Conservation (phyloP, 2,329 filamentous ascomycete genomes). For the Colletotrichum sp. region DNA sequence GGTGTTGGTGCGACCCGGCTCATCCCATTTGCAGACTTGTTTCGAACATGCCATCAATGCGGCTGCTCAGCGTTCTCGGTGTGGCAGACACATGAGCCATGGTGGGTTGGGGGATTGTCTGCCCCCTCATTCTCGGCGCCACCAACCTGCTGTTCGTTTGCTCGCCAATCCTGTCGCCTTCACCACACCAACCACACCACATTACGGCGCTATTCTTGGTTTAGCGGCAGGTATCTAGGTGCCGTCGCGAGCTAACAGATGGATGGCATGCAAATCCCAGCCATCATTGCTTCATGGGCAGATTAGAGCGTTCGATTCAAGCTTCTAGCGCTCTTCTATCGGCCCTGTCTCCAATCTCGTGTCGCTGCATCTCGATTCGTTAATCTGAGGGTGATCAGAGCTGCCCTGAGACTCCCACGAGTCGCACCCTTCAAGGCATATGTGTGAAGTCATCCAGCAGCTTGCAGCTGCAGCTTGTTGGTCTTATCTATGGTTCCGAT, state of each 20-base stretch:
- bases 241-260: background rate
- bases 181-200: background rate
- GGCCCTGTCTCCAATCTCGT: background rate
- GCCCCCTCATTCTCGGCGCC: background rate
- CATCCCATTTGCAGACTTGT: slow-evolving; percentile 3
- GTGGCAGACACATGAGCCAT: background rate
- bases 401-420: slow-evolving; percentile 2
- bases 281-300: background rate
- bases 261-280: slow-evolving; percentile 2
- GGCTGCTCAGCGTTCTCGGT: background rate
- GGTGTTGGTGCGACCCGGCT: background rate
- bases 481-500: slow-evolving; percentile 1
- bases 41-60: slow-evolving; percentile 13
- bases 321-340: slow-evolving; percentile 14
- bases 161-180: background rate
- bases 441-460: background rate
- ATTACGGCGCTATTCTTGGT: background rate
- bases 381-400: background rate
- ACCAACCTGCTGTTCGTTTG: background rate
- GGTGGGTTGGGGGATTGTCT: background rate
- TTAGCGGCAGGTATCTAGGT: background rate
- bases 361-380: slow-evolving; percentile 2
- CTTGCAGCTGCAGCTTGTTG: background rate
- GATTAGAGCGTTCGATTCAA: background rate
- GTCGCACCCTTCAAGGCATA: background rate